Base-by-base conservation (phyloP, 345 rosid species). In the Corchorus capsularis region DNA sequence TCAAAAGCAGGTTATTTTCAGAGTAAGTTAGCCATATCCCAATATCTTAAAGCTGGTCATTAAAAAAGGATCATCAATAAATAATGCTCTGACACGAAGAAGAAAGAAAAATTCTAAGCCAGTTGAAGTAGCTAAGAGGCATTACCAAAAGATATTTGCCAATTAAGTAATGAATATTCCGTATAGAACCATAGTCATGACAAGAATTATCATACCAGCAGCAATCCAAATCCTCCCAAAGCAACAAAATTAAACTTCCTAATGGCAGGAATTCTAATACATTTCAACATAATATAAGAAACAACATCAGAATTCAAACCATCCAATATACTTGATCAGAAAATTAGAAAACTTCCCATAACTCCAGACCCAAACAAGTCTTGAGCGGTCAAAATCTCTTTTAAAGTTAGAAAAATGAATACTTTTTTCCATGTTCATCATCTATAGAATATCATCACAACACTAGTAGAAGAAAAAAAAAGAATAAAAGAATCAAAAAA, bases 11-110 rank as follows among this genome's bases (percentile, higher is more conserved):
- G 0, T 46, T 46, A 32, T 53, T 19, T 45, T 5, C 46, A 6
- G 54, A 16, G 47, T 68, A 47, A 47, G 39, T 47, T 47, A 14
- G 16, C 59, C 2, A 32, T 34, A 50, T 27, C 4, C 61, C 27
- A 52, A 47, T 67, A 67, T 47, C 39, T 67, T 67, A 47, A 67
- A 47, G 39, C 71, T 67, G 13, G 55, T 69, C 60, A 69, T 52
- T 10, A 52, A 27, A 1, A 4, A 6, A 4, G 16, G 73, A 69
- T 14, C 57, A 47, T 15, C 37, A 47, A 16, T 11, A 69, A 16
- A n/a, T n/a, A 27, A 27, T 50, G 54, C 39, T 16, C 46, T 61
- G n/a, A 61, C 8, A 7, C 12, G 41, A 8, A 34, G 14, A 34
- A 69, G 4, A 2, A 52, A 27, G 27, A 1, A 69, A 69, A 20